Base-by-base conservation (phyloP, 1,284 basidiomycete genomes). In the Gymnopus androsaceus region DNA sequence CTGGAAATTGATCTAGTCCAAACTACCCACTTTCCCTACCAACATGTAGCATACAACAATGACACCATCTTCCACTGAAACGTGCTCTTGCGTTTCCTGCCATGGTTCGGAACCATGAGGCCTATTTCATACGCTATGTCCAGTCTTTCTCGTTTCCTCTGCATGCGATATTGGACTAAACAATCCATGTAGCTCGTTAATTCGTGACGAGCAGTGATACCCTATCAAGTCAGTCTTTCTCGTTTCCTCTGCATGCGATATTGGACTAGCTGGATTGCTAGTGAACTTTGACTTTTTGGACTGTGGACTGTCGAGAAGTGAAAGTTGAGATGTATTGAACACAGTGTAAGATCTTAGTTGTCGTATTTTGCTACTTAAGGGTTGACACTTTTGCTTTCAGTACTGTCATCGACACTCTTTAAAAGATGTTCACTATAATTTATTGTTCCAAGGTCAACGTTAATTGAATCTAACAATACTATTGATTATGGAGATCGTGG, bases 101-200 rank as follows among this genome's bases (percentile, higher is more conserved):
- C 83, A 42, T 89, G 94, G 79, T 94, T 96, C 70, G 83, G 85
- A 51, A 85, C 92, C 90, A 94, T 73, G 98, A 98, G 73, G 88
- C 90, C 3, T 85, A 88, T 62, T 91, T 94, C 64, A 78, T 99
- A 46, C 90, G 94, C 4, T 85, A 92, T 58, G 79, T 99, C 57
- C 40, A 41, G 34, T 33, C 31, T 21, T 8, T 42, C 25, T 7
- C 2, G 11, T 1, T n/a, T 14, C 11, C 23, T 37, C 6, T n/a
- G 21, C 37, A 17, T 42, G n/a, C 21, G 36, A 45, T 44, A 25
- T 53, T 30, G 42, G 25, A 25, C 38, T 25, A 15, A n/a, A n/a
- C n/a, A n/a, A n/a, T n/a, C n/a, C n/a, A 50, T 8, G 33, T 17
- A 21, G 51, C 23, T 36, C 28, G 12, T 23, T 31, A 34, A 33